Percentiles rank a stretch among this genome's conserved stretches.
Conservation (phyloP, 2,329 filamentous ascomycete species). For the Grosmannia serpens region DNA sequence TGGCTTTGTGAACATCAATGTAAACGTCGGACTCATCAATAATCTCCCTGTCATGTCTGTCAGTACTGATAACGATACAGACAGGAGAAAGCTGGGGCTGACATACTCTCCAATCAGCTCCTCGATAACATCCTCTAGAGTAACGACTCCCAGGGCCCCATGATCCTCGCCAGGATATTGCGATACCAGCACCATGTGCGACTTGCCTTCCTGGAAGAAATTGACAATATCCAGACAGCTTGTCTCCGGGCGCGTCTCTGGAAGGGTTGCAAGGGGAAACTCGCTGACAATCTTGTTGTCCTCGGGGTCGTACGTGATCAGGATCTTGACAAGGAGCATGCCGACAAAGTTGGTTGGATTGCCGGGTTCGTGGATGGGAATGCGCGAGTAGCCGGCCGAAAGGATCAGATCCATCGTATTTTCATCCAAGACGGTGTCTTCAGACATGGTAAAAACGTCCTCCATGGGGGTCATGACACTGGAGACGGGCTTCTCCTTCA, state of each 20-base stretch:
- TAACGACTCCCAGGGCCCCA: conserved; percentile 87
- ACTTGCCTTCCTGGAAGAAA: conserved; percentile 99
- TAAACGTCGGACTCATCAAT: conserved; percentile 98
- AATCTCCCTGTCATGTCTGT: conserved; percentile 57
- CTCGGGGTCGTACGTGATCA: conserved; percentile 97
- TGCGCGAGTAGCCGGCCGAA: conserved; percentile 87
- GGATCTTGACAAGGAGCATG: conserved; percentile 96
- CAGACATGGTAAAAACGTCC: conserved; percentile 94
- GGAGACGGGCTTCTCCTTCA: conserved; percentile 92
- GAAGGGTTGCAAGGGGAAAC: conserved; percentile 84
- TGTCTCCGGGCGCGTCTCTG: conserved; percentile 88
- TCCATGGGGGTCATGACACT: conserved; percentile 98
- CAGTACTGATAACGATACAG: background rate
- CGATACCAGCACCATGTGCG: conserved; percentile 95
- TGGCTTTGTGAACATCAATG: conserved; percentile 95
- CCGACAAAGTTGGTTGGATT: conserved; percentile 84
- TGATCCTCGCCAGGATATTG: conserved; percentile 81
- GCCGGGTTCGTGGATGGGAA: conserved; percentile 82
- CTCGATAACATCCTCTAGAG: conserved; percentile 94
- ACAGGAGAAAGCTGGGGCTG: background rate
- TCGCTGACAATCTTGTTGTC: conserved; percentile 78
- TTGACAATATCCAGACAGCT: conserved; percentile 98
- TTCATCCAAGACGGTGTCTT: conserved; percentile 86
- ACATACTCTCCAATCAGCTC: conserved; percentile 92
- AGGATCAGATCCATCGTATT: conserved; percentile 89